Evolutionary conservation across 441 rosid genomes (phyloP), one percentile per base, ranked within the genome.

Genomic region (Pelargonium fulgidum): DNA sequence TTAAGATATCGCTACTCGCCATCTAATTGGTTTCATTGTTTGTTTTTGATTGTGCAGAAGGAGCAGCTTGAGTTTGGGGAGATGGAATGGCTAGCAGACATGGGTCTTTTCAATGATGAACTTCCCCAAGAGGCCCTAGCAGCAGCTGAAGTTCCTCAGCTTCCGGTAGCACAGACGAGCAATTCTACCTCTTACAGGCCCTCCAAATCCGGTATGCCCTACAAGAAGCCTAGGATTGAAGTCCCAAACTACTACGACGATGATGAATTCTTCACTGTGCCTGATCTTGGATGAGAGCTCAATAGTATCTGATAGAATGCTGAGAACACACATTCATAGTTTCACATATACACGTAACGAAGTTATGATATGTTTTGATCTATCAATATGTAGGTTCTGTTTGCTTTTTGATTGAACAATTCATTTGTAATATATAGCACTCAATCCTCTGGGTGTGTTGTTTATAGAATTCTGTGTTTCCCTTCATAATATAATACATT

Each of bases 171-270:
- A 1, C 79, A 81, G 70, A 59, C 76, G 19, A 70, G 69, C 70
- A 77, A 72, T 72, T 22, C 3, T 58, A 72, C 70, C 73, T 65
- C 90, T 2, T 73, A 65, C 75, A 81, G 85, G 72, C 81, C 89
- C 0, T 50, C 78, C 68, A 91, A 87, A 67, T 80, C 81, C 42
- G 76, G 67, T 76, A 75, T 78, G 78, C 78, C 97, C 1, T 62
- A 83, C 71, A 94, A 94, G 94, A 94, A 90, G 79, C 92, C 93
- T 2, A 86, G 97, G 80, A 69, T 86, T 13, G 97, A 89, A 71
- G 62, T 80, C 69, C 64, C 68, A 20, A 26, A 56, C 4, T 29
- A 58, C 11, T 82, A 79, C 0, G 97, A 93, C 3, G 89, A 89
- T 0, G 91, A 88, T 3, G 99, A 91, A 81, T 80, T 72, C 81